phyloP scores from a whole-genome alignment of 1,139 yeast species.

The Saccharomycopsis phalli region DNA sequence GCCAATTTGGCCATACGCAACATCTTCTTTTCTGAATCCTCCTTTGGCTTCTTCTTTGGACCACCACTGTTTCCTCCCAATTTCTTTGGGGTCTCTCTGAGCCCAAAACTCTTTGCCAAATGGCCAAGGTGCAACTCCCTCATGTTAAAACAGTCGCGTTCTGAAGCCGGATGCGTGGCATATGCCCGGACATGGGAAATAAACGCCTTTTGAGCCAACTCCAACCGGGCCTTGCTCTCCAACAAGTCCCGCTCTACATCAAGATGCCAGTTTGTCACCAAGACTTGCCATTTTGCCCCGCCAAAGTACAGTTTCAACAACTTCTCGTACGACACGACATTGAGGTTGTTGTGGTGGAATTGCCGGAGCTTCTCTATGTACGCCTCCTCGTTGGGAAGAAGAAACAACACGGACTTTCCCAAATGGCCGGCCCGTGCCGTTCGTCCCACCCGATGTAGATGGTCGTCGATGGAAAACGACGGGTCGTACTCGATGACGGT shows the following conservation, averaged over 20 bases:
- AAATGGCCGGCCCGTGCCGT: conserved; percentile 64
- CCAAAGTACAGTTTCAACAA: conserved; percentile 55
- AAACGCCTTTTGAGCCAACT: conserved; percentile 66
- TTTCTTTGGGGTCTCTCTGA: conserved; percentile 87
- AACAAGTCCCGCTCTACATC: conserved; percentile 82
- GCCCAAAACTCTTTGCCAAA: conserved; percentile 87
- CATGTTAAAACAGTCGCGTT: conserved; percentile 71
- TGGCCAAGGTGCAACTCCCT: conserved; percentile 86
- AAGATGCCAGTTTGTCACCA: conserved; percentile 95
- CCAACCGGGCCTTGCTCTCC: conserved; percentile 53
- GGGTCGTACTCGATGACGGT: conserved; percentile 63
- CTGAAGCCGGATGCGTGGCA: conserved; percentile 85
- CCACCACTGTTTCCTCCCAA: conserved; percentile 39
- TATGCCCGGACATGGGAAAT: conserved; percentile 89
- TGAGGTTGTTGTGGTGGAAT: conserved; percentile 59
- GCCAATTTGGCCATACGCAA: conserved; percentile 69
- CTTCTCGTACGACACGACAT: conserved; percentile 43
- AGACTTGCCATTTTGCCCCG: conserved; percentile 71
- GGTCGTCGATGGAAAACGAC: conserved; percentile 62
- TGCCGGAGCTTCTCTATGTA: conserved; percentile 54
- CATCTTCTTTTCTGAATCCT: conserved; percentile 48
- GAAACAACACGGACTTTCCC: conserved; percentile 62
- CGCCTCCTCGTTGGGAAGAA: conserved; percentile 87
- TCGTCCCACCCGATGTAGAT: conserved; percentile 65
- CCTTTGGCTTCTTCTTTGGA: conserved; percentile 26